Evolutionary conservation across 164 flowering plant species (phyloP).

Genomic region (Chimonanthus salicifolius): DNA sequence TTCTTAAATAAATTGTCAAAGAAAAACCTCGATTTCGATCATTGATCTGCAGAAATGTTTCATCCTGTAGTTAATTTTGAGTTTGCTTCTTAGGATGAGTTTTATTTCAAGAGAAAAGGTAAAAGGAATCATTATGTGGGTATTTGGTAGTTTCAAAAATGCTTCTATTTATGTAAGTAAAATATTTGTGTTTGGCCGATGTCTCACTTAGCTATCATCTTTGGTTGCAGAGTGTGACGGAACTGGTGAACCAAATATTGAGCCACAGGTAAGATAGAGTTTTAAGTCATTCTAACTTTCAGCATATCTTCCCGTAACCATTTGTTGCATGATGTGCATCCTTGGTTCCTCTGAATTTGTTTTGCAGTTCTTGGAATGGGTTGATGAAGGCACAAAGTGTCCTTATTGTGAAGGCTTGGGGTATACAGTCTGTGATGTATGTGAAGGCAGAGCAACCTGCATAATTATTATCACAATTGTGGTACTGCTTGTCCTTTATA

Average conservation of each 20-base stretch:
- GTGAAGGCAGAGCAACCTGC: conserved; percentile 38
- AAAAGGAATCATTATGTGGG: background rate
- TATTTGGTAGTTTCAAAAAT: background rate
- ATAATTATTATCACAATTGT: background rate
- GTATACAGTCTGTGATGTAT: conserved; percentile 58
- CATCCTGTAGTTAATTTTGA: background rate
- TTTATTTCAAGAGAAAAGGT: background rate
- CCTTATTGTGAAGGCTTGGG: conserved; percentile 93
- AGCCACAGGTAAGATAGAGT: conserved; percentile 52
- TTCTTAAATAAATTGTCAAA: background rate
- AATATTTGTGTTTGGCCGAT: background rate
- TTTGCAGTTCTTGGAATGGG: conserved; percentile 91
- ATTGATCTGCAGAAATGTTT: background rate
- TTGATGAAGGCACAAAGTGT: conserved; percentile 69
- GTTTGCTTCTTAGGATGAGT: background rate
- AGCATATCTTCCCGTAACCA: background rate
- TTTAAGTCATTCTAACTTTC: background rate
- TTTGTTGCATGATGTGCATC: background rate
- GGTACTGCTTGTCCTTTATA: background rate
- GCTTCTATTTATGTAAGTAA: background rate
- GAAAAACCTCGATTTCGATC: background rate
- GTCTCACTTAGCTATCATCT: background rate
- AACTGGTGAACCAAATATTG: conserved; percentile 87
- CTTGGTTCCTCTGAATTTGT: background rate
- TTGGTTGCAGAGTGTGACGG: conserved; percentile 87